Evolutionary conservation across 108 stramenopile genomes (phyloP).

Genomic region (Ochromonas danica): DNA sequence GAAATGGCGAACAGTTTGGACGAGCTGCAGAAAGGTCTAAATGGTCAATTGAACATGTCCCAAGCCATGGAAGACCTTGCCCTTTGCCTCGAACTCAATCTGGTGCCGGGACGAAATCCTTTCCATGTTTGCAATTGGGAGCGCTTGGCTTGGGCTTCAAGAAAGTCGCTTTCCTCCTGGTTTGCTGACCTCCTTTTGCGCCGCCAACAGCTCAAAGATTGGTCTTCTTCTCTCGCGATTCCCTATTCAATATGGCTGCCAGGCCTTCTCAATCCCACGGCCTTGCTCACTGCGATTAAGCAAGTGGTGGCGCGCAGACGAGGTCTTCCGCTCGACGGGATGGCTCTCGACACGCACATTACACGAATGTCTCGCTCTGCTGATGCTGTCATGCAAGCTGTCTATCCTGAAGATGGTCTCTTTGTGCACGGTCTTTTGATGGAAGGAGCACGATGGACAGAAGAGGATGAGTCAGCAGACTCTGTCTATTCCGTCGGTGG

Average conservation of each 20-base stretch:
- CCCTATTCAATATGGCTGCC: slow-evolving; percentile 59
- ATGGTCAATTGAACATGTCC: slow-evolving; percentile 55
- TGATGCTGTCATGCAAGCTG: slow-evolving; percentile 38
- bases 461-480: slow-evolving; percentile 32
- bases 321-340: slow-evolving; percentile 56
- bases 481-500: not conserved
- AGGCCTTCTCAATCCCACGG: slow-evolving; percentile 63
- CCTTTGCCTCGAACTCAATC: slow-evolving; percentile 39
- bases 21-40: slow-evolving; percentile 56
- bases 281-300: slow-evolving; percentile 64
- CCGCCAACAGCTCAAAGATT: slow-evolving; percentile 43
- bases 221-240: slow-evolving; percentile 10
- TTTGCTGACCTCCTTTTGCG: slow-evolving; percentile 43
- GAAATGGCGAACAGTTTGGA: slow-evolving; percentile 41
- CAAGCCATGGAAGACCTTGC: slow-evolving; percentile 60
- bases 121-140: slow-evolving; percentile 65
- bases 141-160: slow-evolving; percentile 57
- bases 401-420: slow-evolving; percentile 53
- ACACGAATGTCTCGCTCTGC: slow-evolving; percentile 44
- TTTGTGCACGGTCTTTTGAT: slow-evolving; percentile 59
- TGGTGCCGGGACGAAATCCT: slow-evolving; percentile 64
- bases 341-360: slow-evolving; percentile 57
- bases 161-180: slow-evolving; percentile 42
- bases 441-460: slow-evolving; percentile 63
- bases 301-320: slow-evolving; percentile 55